Base-by-base conservation (phyloP, 75 land plant species). In the Chamaecyparis obtusa region DNA sequence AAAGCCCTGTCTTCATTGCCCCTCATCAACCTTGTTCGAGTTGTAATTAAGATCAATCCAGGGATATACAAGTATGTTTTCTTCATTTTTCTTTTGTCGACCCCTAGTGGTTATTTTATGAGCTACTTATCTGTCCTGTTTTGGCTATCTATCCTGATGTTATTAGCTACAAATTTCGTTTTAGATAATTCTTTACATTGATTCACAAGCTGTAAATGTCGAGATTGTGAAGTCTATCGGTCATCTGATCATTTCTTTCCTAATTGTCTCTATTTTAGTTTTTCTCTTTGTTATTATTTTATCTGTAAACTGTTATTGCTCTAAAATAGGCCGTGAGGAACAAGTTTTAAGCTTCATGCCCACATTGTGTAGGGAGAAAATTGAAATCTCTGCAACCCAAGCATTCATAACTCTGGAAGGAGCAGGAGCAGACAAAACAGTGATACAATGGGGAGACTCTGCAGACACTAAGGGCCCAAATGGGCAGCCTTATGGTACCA, bases 1-100 rank as follows among this genome's bases (percentile, higher is more conserved):
- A 92, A 85, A 30, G 99, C 99, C 57, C 56, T 98, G 86, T 92
- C 96, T 84, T 94, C 98, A 55, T 87, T 98, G 3, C 98, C 99
- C 30, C 64, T 84, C 51, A 85, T 92, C 79, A 97, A 95, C 85
- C 72, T 91, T 14, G 91, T 93, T 46, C 91, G 94, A 49, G 93
- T 96, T 27, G 87, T 93, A 44, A 96, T 97, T 90, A 92, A 90
- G 75, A 92, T 97, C 79, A 90, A 94, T 89, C 90, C 94, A 24
- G 99, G 99, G 7, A 90, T 91, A 44, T 97, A 95, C 90, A 92
- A 71, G 99, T 97, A 84, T 91, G 94, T 87, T 37, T 32, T 17
- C 13, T 1, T 33, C 10, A 27, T 15, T 60, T 9, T 56, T 8
- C 49, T 32, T 84, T 35, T 17, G 30, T 39, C 41, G 2, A 39